Conservation (phyloP, 2,329 filamentous ascomycete species). For the Sclerotinia trifoliorum region DNA sequence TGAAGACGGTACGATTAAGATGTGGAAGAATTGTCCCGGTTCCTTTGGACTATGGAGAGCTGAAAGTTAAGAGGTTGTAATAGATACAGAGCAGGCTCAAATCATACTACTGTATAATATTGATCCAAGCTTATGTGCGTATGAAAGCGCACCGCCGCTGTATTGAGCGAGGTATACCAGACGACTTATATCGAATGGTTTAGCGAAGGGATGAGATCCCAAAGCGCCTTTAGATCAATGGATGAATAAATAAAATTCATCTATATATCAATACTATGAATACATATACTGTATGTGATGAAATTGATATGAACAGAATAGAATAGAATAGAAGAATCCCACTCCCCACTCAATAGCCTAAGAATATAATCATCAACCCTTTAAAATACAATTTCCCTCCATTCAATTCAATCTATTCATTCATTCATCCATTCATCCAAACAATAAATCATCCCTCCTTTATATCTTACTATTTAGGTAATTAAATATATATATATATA, state of each 20-base stretch:
- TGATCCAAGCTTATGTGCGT: neutral
- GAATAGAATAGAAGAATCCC: no score
- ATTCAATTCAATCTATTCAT: no score
- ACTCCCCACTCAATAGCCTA: neutral
- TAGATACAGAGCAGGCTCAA: constrained; percentile 1
- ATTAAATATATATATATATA: no score
- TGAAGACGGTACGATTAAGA: constrained; percentile 95
- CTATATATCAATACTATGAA: neutral
- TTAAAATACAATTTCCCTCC: no score
- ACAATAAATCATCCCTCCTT: no score
- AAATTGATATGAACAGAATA: neutral
- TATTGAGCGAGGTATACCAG: neutral
- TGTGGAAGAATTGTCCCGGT: constrained; percentile 72
- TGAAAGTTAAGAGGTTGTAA: neutral
- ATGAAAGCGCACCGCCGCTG: neutral
- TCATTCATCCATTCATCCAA: no score
- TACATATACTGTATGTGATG: neutral
- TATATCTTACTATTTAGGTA: no score
- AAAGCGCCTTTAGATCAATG: neutral
- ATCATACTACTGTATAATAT: constrained; percentile 8
- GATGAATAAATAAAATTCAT: neutral
- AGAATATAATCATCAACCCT: no score
- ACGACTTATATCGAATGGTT: neutral
- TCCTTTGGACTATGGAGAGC: constrained; percentile 59
- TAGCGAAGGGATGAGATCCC: constrained; percentile 4